Evolutionary conservation across 2,329 filamentous ascomycete genomes (phyloP), one percentile per base, ranked within the genome.

Genomic region (Phialophora verrucosa): DNA sequence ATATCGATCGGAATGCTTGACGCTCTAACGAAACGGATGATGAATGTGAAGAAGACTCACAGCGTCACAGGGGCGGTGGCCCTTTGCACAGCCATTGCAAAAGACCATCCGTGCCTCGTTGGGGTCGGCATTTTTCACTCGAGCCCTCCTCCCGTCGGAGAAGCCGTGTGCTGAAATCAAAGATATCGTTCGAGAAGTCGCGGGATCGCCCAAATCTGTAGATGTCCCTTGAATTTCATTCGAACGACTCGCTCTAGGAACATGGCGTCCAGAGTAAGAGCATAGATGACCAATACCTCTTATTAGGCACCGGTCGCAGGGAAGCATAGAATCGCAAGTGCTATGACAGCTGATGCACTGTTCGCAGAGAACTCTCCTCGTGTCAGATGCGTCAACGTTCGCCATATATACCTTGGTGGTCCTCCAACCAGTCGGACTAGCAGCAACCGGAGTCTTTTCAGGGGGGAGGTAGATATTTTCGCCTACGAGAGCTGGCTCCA

Each of bases 271-370:
- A 27, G 47, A 51, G 25, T 51, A 51, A 27, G 47, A 51, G 11
- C 47, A 51, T 6, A 51, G 12, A 27, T 51, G 20, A 20, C 47
- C 47, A 51, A 27, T 25, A 50, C 47, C 47, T 25, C 47, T 11
- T 20, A 50, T 10, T 25, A 14, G 10, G 27, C 51, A 54, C 20
- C 51, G 23, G 10, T 31, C 27, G 51, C 51, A 54, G 23, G 51
- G 51, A n/a, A 54, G 25, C 25, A 5, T 32, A 17, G 25, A 3
- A 55, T 55, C 51, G 32, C 51, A 55, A 20, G 47, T 51, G 47
- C 47, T 51, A 14, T 55, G 51, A 20, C 25, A 55, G 17, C 12
- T 55, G 29, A 11, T 55, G 51, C 51, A 55, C 27, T 55, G 51
- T 25, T 32, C 10, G 25, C 29, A 51, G 47, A 32, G 20, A 2